Evolutionary conservation across 371 early-diverging fungal species (phyloP), one percentile per base, ranked within the genome.

Genomic region (Sporodiniella umbellata): DNA sequence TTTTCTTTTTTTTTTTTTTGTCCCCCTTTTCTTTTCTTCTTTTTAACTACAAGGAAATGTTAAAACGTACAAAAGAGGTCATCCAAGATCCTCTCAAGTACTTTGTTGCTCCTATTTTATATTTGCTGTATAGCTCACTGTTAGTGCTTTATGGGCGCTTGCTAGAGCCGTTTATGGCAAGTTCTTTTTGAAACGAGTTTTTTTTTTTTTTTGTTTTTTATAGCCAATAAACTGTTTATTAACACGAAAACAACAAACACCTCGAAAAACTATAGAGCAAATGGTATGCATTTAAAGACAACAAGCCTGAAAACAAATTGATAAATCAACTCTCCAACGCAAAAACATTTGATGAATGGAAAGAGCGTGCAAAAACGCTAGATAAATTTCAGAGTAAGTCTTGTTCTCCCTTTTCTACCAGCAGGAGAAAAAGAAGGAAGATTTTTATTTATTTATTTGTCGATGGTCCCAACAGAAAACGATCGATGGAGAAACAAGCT

Each of bases 331-430:
- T 87, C 5, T 51, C 55, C 5, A 62, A 68, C 21, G 78, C 85
- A 6, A 58, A 49, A 38, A 79, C 64, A 19, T 85, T 83, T 56
- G 66, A 70, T 2, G 85, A 86, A 53, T 88, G 87, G 87, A 48
- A 65, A 14, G 49, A 56, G 5, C 63, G 56, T 35, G 86, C 88
- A 7, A 64, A 60, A 24, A 70, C 77, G 17, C 64, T 87, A 10
- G 87, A 87, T 28, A 60, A 45, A 55, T 51, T 51, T 10, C 21
- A 42, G 14, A 59, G 60, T 53, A 49, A 42, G 42, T 14, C 31
- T 30, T n/a, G n/a, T n/a, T n/a, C n/a, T n/a, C n/a, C n/a, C n/a
- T n/a, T n/a, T n/a, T n/a, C n/a, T n/a, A n/a, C n/a, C n/a, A n/a
- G n/a, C n/a, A n/a, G n/a, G n/a, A n/a, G n/a, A n/a, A n/a, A n/a